A percentile compares a stretch with the other conserved stretches of the same genome.
phyloP scores from a whole-genome alignment of 2,329 filamentous ascomycete species.

The Endocalyx cinctus region DNA sequence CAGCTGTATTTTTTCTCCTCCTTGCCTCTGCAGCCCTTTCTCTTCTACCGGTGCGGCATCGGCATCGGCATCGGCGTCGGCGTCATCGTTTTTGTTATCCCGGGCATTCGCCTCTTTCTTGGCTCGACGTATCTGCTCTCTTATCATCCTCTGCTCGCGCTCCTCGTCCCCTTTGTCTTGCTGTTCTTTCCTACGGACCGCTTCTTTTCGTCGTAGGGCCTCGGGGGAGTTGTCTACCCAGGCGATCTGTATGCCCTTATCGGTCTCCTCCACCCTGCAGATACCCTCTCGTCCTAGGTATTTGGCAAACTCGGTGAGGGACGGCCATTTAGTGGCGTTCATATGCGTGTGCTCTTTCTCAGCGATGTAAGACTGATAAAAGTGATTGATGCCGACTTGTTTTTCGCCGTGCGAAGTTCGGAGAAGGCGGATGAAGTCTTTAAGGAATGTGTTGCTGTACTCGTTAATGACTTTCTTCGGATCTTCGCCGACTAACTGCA shows the following conservation, averaged over 20 bases:
- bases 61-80: no score
- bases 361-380: conserved; percentile 91
- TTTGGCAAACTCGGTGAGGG: conserved; percentile 85
- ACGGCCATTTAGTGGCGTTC: conserved; percentile 88
- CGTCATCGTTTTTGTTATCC: conserved; percentile 35
- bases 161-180: conserved; percentile 54
- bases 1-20: conserved; percentile 73
- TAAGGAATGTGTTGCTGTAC: conserved; percentile 75
- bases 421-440: conserved; percentile 73
- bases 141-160: conserved; percentile 49
- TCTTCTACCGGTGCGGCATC: no score
- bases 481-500: conserved; percentile 83
- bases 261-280: conserved; percentile 83
- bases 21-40: conserved; percentile 53
- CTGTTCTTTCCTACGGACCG: conserved; percentile 75
- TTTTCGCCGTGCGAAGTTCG: conserved; percentile 88
- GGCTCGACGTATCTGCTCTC: conserved; percentile 77
- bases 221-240: conserved; percentile 94
- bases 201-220: conserved; percentile 73
- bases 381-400: conserved; percentile 80
- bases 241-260: conserved; percentile 77
- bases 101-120: conserved; percentile 46
- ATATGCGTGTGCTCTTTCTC: conserved; percentile 88
- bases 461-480: conserved; percentile 78
- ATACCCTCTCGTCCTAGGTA: conserved; percentile 80